A percentile compares a stretch with the other conserved stretches of the same genome.
These are phyloP conservation scores for Cyberlindnera maritima DNA, from an alignment of 805 yeast genomes.

Conservation along the genomic window DNA sequence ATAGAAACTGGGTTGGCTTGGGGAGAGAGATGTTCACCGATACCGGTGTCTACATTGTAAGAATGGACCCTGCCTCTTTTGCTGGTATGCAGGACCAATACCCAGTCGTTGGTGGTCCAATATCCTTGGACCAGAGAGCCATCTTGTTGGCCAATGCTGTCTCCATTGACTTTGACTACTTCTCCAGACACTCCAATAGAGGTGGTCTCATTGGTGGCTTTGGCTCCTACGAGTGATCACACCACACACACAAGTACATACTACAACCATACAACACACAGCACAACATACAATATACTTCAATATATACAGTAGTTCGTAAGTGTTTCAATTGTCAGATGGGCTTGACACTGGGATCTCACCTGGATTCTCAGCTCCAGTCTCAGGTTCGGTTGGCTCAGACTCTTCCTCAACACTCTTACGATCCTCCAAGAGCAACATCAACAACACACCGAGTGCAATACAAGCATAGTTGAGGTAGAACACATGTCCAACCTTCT, in stretches of 20 bases:
- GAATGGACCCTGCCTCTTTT: constrained; percentile 76
- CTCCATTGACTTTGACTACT: constrained; percentile 93
- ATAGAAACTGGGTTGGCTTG: constrained; percentile 92
- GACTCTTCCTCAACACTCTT: too few species aligned
- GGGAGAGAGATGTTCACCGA: constrained; percentile 93
- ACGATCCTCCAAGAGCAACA: too few species aligned
- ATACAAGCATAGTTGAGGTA: too few species aligned
- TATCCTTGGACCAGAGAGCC: constrained; percentile 82
- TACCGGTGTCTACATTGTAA: constrained; percentile 84
- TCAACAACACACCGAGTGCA: too few species aligned
- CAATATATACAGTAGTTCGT: too few species aligned
- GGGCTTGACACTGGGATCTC: too few species aligned
- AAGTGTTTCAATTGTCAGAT: too few species aligned
- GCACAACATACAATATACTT: not conserved
- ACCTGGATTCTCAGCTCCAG: too few species aligned
- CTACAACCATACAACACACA: not conserved
- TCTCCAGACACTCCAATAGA: constrained; percentile 78
- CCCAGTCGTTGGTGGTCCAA: constrained; percentile 44
- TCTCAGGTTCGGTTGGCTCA: too few species aligned
- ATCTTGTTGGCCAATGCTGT: constrained; percentile 84
- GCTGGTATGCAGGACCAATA: constrained; percentile 53
- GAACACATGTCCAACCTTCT: too few species aligned
- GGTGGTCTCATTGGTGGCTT: constrained; percentile 32
- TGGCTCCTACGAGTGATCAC: constrained; percentile 11
- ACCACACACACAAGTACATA: not conserved